Conservation (phyloP, 495 filamentous ascomycete species). For the Trichoderma orchidacearum region DNA sequence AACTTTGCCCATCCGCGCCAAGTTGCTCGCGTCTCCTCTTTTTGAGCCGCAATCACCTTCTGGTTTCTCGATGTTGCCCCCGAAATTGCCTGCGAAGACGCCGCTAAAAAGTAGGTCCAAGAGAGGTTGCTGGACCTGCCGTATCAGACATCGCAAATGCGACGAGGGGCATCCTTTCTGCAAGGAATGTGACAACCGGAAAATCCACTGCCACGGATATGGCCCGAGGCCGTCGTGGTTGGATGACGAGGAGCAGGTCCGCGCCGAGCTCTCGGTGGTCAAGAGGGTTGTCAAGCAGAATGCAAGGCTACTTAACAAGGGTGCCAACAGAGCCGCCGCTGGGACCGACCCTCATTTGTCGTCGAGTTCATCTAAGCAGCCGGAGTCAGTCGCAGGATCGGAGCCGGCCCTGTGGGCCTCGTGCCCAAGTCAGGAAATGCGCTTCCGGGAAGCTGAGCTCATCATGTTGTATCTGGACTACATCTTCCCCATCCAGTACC, state of each 20-base stretch:
- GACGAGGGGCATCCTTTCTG: conserved; percentile 20
- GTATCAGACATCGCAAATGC: conserved; percentile 28
- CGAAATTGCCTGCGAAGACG: neutral
- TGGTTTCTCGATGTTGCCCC: neutral
- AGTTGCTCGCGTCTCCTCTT: neutral
- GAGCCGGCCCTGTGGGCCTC: neutral
- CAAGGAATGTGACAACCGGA: conserved; percentile 14
- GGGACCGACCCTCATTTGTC: neutral
- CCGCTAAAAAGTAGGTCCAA: conserved; percentile 1
- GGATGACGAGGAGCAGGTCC: conserved; percentile 16
- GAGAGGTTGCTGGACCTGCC: conserved; percentile 26
- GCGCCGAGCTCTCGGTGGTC: conserved; percentile 5
- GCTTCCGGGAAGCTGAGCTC: neutral
- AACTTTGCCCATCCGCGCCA: neutral
- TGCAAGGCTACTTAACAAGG: neutral
- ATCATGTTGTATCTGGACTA: conserved; percentile 2
- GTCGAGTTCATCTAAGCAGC: neutral
- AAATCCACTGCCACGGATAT: conserved; percentile 20
- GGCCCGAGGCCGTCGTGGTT: conserved; percentile 20
- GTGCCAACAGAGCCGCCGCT: neutral
- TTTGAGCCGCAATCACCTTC: neutral
- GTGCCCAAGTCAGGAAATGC: neutral
- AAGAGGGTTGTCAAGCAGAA: neutral
- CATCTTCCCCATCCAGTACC: conserved; percentile 2
- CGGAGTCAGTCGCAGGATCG: neutral